Percentiles rank a stretch among this genome's conserved stretches.
Conservation (phyloP, 371 early-diverging fungal species). For the Mortierella sp. region DNA sequence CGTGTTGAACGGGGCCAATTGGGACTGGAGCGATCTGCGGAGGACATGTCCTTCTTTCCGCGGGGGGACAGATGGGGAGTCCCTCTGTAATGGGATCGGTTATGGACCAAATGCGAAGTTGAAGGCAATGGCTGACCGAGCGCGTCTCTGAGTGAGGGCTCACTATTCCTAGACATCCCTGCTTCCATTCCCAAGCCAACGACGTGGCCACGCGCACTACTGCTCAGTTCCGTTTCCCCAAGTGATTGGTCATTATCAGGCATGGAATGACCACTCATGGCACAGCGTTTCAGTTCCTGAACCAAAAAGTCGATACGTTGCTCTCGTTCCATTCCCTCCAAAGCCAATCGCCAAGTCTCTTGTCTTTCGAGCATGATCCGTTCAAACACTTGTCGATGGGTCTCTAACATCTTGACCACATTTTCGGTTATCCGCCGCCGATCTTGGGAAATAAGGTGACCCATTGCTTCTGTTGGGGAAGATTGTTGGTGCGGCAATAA, state of each 20-base stretch:
- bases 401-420: constrained; percentile 16
- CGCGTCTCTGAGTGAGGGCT: constrained; percentile 8
- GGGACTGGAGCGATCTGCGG: too few relatives aligned
- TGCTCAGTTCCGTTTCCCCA: too few relatives aligned
- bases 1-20: too few relatives aligned
- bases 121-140: neutral
- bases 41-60: too few relatives aligned
- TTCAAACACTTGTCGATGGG: constrained; percentile 25
- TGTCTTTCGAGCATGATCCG: constrained; percentile 32
- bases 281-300: constrained; percentile 42
- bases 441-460: constrained; percentile 10
- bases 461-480: constrained; percentile 17
- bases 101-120: too few relatives aligned
- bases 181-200: constrained; percentile 5
- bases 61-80: too few relatives aligned
- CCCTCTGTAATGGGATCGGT: too few relatives aligned
- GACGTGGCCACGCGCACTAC: neutral
- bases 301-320: constrained; percentile 42
- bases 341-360: constrained; percentile 22
- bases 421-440: constrained; percentile 17
- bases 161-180: neutral
- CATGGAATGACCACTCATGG: constrained; percentile 8
- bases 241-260: neutral
- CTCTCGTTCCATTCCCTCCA: constrained; percentile 36
- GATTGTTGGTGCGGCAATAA: neutral